phyloP scores from a whole-genome alignment of 1,139 yeast genomes.

The Candida neerlandica region DNA sequence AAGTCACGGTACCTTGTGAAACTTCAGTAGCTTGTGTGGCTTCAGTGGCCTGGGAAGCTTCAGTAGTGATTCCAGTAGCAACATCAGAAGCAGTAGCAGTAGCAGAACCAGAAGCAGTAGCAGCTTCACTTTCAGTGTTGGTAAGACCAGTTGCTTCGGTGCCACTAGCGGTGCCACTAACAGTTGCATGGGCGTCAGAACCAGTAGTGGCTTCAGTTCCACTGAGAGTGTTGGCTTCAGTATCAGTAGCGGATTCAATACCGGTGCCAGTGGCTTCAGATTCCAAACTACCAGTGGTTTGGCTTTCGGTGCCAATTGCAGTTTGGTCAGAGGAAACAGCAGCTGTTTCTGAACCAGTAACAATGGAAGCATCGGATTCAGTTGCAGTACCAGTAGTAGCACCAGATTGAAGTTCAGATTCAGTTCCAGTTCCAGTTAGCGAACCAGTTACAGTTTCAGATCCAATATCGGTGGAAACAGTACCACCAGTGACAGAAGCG shows the following conservation, averaged over 20 bases:
- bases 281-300: neutral
- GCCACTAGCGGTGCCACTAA: constrained; percentile 4
- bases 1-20: neutral
- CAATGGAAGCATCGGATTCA: constrained; percentile 3
- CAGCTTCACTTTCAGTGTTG: neutral
- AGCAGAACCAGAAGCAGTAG: constrained; percentile 9
- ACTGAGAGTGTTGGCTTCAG: neutral
- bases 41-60: neutral
- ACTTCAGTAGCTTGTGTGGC: constrained; percentile 2
- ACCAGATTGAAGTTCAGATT: neutral
- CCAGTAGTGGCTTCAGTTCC: constrained; percentile 3
- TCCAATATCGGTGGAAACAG: neutral
- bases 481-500: neutral
- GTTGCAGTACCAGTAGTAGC: neutral
- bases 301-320: constrained; percentile 1
- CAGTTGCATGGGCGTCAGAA: constrained; percentile 3
- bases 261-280: constrained; percentile 1
- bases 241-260: neutral
- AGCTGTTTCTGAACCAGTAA: constrained; percentile 2
- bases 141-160: constrained; percentile 2
- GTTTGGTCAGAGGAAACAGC: neutral
- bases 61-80: constrained; percentile 2
- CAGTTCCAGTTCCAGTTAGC: too few relatives aligned
- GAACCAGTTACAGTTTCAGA: neutral
- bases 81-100: neutral